Conservation (phyloP, 2,329 filamentous ascomycete genomes). For the Cytospora schulzeri region DNA sequence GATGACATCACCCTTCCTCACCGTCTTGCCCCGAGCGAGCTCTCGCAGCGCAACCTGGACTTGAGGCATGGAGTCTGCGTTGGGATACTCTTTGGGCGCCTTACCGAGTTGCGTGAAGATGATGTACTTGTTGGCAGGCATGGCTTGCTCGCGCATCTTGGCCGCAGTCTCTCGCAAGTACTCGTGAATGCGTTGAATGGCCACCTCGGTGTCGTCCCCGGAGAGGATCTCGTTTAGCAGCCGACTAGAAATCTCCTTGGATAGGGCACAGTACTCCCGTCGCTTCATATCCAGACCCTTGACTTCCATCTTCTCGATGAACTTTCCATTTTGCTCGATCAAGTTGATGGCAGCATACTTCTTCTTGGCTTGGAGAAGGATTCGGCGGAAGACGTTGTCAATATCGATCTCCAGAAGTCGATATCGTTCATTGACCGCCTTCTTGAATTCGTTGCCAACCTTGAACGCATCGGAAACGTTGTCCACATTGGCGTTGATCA, state of each 20-base stretch:
- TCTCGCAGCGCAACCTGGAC: constrained; percentile 93
- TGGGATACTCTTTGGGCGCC: constrained; percentile 88
- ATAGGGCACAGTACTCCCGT: constrained; percentile 93
- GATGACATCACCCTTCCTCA: constrained; percentile 94
- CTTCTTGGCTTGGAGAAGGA: constrained; percentile 96
- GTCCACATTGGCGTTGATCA: constrained; percentile 99
- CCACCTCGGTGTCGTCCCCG: constrained; percentile 85
- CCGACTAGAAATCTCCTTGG: constrained; percentile 89
- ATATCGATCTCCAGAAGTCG: constrained; percentile 95
- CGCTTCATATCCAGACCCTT: constrained; percentile 98
- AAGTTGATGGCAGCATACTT: constrained; percentile 98
- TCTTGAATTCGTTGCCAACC: constrained; percentile 93
- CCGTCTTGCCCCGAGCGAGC: constrained; percentile 79
- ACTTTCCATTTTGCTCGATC: constrained; percentile 85
- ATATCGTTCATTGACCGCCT: constrained; percentile 91
- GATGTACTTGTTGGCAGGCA: constrained; percentile 86
- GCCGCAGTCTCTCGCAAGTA: constrained; percentile 82
- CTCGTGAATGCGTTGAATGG: constrained; percentile 88
- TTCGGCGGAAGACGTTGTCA: constrained; percentile 92
- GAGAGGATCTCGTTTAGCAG: constrained; percentile 94
- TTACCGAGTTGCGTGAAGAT: constrained; percentile 99
- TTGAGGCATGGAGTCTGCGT: constrained; percentile 92
- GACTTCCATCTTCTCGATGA: constrained; percentile 91
- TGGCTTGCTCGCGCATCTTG: constrained; percentile 80
- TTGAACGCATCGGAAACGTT: constrained; percentile 88